These are phyloP conservation scores for Aspergillus sp. DNA, from an alignment of 2,329 filamentous ascomycete genomes.

Conservation along the genomic window DNA sequence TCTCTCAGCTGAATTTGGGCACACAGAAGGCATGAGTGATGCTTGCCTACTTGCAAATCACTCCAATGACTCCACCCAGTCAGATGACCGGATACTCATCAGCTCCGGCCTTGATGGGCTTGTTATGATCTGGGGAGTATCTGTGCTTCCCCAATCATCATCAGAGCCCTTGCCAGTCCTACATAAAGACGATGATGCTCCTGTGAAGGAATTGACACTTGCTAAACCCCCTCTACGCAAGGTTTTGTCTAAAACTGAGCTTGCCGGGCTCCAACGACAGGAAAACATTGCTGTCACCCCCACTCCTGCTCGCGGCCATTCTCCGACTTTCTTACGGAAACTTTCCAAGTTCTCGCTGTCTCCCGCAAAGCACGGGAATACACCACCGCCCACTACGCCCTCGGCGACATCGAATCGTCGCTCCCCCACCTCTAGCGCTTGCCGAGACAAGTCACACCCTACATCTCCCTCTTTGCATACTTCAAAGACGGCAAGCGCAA, in stretches of 20 bases:
- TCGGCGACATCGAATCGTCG: slow-evolving; percentile 33
- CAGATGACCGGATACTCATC: slow-evolving; percentile 56
- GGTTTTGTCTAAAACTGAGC: slow-evolving; percentile 81
- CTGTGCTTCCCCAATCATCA: slow-evolving; percentile 35
- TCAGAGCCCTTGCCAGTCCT: slow-evolving; percentile 31
- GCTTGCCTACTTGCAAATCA: slow-evolving; percentile 66
- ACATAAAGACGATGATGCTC: slow-evolving; percentile 39
- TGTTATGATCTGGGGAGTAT: slow-evolving; percentile 72
- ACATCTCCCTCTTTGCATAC: slow-evolving; percentile 45
- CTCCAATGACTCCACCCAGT: slow-evolving; percentile 41
- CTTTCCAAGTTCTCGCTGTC: slow-evolving; percentile 55
- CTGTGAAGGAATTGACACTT: slow-evolving; percentile 53
- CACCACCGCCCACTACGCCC: slow-evolving; percentile 33
- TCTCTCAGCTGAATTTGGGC: slow-evolving; percentile 87
- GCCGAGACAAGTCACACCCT: slow-evolving; percentile 28
- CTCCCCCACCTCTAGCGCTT: slow-evolving; percentile 31
- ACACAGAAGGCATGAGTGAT: slow-evolving; percentile 90
- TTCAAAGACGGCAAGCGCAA: slow-evolving; percentile 34
- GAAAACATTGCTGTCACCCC: slow-evolving; percentile 48
- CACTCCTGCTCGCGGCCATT: slow-evolving; percentile 47
- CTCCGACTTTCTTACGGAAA: slow-evolving; percentile 56
- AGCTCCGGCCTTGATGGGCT: slow-evolving; percentile 79
- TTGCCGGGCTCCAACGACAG: slow-evolving; percentile 71
- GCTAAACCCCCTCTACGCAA: slow-evolving; percentile 75
- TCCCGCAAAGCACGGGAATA: slow-evolving; percentile 33